Base-by-base conservation (phyloP, 306 rosid genomes). In the Prinsepia uniflora region DNA sequence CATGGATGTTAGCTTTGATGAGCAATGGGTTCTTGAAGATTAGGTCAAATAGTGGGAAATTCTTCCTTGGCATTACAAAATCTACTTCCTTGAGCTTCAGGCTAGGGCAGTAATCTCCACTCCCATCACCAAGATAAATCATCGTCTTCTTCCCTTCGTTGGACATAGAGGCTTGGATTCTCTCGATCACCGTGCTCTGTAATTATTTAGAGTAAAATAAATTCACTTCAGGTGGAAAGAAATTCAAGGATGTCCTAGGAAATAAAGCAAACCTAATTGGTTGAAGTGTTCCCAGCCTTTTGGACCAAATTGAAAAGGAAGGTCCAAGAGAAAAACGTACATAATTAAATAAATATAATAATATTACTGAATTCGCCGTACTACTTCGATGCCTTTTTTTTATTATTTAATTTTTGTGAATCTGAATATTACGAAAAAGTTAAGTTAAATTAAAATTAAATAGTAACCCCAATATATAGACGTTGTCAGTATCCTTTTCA, bases 81-180 rank as follows among this genome's bases (percentile, higher is more conserved):
- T 78, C 74, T 8, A 56, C 48, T 40, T 72, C 81, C 41, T 58
- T 72, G 70, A 78, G 81, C 78, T 52, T 78, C 78, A 72, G 50
- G 62, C 81, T 78, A 14, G 81, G 81, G 59, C 81, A 78, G 58
- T 72, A 78, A 60, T 78, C 81, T 10, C 81, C 81, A 67, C 36
- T 42, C 2, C 78, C 81, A 43, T 78, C 81, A 8, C 81, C 81
- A 34, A 78, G 62, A 40, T 78, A 78, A 41, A 78, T 78, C 6
- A 72, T 49, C 39, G 20, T 72, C 15, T 72, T 72, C 65, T 50
- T 78, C 36, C 75, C 80, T 40, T 76, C 74, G 13, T 44, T 57
- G 2, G 40, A 59, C 4, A 68, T 4, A 34, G 61, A 70, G 46
- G 73, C 66, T 58, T 78, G 69, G 34, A 78, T 78, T 30, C 75